phyloP scores from a whole-genome alignment of 2,329 filamentous ascomycete species.

The Didymella lethalis region DNA sequence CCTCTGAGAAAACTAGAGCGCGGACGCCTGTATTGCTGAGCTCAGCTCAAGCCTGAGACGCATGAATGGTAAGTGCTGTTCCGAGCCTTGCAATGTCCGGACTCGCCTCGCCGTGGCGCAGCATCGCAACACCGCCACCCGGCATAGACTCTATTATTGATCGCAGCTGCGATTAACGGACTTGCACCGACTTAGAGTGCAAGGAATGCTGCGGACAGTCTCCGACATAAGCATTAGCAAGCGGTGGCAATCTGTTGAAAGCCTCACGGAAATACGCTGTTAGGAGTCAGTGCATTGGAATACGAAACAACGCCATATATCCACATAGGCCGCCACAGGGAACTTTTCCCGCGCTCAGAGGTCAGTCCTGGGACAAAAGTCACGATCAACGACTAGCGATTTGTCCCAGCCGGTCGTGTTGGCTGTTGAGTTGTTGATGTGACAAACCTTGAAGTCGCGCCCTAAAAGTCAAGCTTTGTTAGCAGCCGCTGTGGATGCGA shows the following conservation, averaged over 20 bases:
- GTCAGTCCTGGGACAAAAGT: not conserved
- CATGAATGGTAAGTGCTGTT: conserved; percentile 6
- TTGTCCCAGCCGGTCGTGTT: conserved; percentile 27
- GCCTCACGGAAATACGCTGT: conserved; percentile 1
- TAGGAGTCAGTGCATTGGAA: not conserved
- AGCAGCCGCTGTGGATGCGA: conserved; percentile 27
- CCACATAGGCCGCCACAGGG: conserved; percentile 2
- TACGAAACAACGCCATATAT: conserved; percentile 17
- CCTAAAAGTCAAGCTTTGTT: conserved; percentile 30
- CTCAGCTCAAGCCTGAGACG: no score
- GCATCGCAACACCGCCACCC: conserved; percentile 14
- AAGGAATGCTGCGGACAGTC: not conserved
- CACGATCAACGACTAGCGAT: conserved; percentile 16
- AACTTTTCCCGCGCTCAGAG: conserved; percentile 7
- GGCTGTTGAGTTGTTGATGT: conserved; percentile 22
- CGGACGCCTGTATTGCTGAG: conserved; percentile 38
- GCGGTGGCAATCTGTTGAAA: not conserved
- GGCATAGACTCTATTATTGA: not conserved
- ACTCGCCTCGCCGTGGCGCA: conserved; percentile 22
- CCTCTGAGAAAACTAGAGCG: conserved; percentile 38
- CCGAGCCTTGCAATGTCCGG: conserved; percentile 22
- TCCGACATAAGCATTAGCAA: not conserved
- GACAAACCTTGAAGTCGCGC: conserved; percentile 21
- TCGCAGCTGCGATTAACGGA: not conserved
- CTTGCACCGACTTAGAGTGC: not conserved